A percentile compares a stretch with the other conserved stretches of the same genome.
Conservation (phyloP, 192 early-diverging fungal genomes). For the Linnemannia exigua region DNA sequence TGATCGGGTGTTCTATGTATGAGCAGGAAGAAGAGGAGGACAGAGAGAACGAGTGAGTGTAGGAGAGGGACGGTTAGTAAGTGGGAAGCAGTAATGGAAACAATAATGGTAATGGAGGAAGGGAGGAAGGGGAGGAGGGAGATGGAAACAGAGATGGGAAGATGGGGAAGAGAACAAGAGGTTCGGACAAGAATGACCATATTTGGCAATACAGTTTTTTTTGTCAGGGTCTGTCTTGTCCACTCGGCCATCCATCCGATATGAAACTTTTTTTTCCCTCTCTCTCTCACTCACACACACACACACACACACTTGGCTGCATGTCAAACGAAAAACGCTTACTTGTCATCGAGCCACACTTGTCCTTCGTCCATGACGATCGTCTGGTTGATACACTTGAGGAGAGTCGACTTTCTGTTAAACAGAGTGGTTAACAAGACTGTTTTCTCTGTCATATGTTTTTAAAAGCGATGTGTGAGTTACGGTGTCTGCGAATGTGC, state of each 20-base stretch:
- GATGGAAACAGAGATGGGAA: neutral
- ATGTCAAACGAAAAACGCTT: conserved; percentile 12
- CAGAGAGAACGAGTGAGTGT: neutral
- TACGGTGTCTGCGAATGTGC: neutral
- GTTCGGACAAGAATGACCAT: conserved; percentile 26
- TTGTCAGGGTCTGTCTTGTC: neutral
- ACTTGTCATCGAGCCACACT: conserved; percentile 65
- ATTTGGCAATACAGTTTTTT: neutral
- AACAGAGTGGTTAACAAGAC: neutral
- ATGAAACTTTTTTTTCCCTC: conserved; percentile 6
- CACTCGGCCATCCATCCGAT: neutral
- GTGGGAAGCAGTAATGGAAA: conserved; percentile 51
- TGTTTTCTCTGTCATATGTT: no score
- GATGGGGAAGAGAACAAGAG: neutral
- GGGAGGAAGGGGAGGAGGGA: neutral
- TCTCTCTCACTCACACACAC: no score
- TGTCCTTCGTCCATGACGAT: conserved; percentile 73
- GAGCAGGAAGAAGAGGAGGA: neutral
- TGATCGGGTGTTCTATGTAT: conserved; percentile 56
- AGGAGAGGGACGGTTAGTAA: conserved; percentile 69
- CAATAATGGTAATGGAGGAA: conserved; percentile 13
- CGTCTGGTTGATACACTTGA: conserved; percentile 86
- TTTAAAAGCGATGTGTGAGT: neutral
- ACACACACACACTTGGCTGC: no score
- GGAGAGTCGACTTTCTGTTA: conserved; percentile 83